Conservation (phyloP, 345 rosid genomes). For the Clausena lansium region DNA sequence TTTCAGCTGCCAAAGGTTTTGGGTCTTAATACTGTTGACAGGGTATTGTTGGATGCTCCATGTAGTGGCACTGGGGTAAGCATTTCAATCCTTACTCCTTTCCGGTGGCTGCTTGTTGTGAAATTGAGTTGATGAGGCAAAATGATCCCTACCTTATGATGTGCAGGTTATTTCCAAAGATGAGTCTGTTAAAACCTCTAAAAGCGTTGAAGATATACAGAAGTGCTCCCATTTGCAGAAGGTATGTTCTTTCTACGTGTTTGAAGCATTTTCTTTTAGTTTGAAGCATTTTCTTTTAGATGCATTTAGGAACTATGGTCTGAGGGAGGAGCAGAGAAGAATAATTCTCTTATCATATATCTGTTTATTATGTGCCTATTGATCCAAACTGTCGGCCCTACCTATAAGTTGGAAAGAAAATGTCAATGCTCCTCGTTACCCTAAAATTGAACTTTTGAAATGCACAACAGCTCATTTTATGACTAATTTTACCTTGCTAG, state of each 20-base stretch:
- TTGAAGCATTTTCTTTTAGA: not conserved
- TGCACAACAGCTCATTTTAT: not conserved
- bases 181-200: slow-evolving; percentile 88
- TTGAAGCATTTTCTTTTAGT: not conserved
- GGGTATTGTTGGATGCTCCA: slow-evolving; percentile 94
- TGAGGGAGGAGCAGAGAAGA: not conserved
- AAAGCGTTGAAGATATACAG: slow-evolving; percentile 76
- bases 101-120: not conserved
- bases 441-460: not conserved
- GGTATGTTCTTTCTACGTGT: slow-evolving; percentile 40
- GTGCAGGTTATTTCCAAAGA: slow-evolving; percentile 73
- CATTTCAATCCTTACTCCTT: not conserved
- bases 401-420: not conserved
- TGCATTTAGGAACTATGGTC: not conserved
- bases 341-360: not conserved
- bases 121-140: slow-evolving; percentile 8
- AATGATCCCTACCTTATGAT: slow-evolving; percentile 17
- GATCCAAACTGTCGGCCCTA: not conserved
- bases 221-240: slow-evolving; percentile 81
- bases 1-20: slow-evolving; percentile 76
- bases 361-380: not conserved
- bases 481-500: not conserved
- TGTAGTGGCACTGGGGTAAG: slow-evolving; percentile 99
- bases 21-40: slow-evolving; percentile 74
- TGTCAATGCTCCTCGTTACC: not conserved